Evolutionary conservation across 2,329 filamentous ascomycete genomes (phyloP).

Genomic region (Nothophoma quercina): DNA sequence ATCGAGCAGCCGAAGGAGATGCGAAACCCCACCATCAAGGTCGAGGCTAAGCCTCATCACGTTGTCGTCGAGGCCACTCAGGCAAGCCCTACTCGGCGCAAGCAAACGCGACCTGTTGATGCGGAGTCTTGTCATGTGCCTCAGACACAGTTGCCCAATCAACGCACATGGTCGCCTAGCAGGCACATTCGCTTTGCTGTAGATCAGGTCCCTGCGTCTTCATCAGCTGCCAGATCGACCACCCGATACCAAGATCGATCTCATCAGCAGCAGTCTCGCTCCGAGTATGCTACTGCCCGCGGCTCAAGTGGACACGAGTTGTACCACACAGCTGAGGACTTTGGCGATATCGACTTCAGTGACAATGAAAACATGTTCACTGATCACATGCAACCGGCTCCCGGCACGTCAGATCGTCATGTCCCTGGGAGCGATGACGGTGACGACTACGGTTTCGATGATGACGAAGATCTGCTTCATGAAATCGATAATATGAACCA

Average conservation of each 20-base stretch:
- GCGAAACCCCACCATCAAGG: constrained; percentile 12
- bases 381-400: constrained; percentile 31
- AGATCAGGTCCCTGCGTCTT: constrained; percentile 23
- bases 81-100: constrained; percentile 29
- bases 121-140: constrained; percentile 29
- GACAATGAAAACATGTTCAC: constrained; percentile 31
- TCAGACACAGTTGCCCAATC: constrained; percentile 41
- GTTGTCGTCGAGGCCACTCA: constrained; percentile 46
- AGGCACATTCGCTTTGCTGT: constrained; percentile 38
- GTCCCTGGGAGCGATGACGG: constrained; percentile 27
- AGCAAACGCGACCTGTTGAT: constrained; percentile 11
- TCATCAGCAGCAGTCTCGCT: constrained; percentile 23
- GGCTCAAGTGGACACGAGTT: constrained; percentile 16
- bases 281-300: constrained; percentile 3
- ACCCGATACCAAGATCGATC: constrained; percentile 20
- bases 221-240: background rate
- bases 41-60: constrained; percentile 17
- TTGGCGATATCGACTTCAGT: constrained; percentile 38
- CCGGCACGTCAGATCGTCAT: background rate
- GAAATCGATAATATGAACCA: constrained; percentile 54
- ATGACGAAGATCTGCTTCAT: constrained; percentile 48
- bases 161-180: constrained; percentile 37
- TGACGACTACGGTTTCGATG: constrained; percentile 38
- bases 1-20: constrained; percentile 26
- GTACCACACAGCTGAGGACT: constrained; percentile 31